Conservation (phyloP, 148 eudicot genomes). For the Bassia scoparia region DNA sequence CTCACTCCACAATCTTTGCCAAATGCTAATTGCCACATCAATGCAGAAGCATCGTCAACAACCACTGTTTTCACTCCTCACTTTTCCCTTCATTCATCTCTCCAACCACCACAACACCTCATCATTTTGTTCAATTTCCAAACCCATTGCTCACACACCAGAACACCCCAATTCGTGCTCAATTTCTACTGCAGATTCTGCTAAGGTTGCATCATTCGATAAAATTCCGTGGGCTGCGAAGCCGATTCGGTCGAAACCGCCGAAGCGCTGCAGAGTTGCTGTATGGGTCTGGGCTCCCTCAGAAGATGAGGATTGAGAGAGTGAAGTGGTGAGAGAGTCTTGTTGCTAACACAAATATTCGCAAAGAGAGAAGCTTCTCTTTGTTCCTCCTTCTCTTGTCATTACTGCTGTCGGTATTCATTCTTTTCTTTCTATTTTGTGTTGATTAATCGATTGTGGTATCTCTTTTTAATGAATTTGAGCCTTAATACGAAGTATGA, state of each 20-base stretch:
- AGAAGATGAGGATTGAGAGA: conserved; percentile 74
- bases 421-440: too few relatives aligned
- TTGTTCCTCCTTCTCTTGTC: conserved; percentile 78
- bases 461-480: neutral
- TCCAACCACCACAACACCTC: conserved; percentile 7
- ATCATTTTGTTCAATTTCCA: neutral
- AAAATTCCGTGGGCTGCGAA: conserved; percentile 76
- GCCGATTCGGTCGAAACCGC: conserved; percentile 76
- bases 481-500: neutral
- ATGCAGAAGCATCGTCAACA: conserved; percentile 64
- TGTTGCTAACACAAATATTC: conserved; percentile 71
- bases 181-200: conserved; percentile 29
- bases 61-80: conserved; percentile 32
- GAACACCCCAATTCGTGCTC: conserved; percentile 29
- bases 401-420: conserved; percentile 80
- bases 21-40: too few relatives aligned
- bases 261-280: conserved; percentile 69
- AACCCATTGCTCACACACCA: neutral
- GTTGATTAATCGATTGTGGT: too few relatives aligned
- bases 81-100: conserved; percentile 34
- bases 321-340: conserved; percentile 91
- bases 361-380: conserved; percentile 80
- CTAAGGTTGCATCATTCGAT: neutral
- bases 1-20: too few relatives aligned
- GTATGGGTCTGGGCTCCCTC: conserved; percentile 51